A percentile compares a stretch with the other conserved stretches of the same genome.
phyloP scores from a whole-genome alignment of 495 filamentous ascomycete species.

The Staphylotrichum longicolle region DNA sequence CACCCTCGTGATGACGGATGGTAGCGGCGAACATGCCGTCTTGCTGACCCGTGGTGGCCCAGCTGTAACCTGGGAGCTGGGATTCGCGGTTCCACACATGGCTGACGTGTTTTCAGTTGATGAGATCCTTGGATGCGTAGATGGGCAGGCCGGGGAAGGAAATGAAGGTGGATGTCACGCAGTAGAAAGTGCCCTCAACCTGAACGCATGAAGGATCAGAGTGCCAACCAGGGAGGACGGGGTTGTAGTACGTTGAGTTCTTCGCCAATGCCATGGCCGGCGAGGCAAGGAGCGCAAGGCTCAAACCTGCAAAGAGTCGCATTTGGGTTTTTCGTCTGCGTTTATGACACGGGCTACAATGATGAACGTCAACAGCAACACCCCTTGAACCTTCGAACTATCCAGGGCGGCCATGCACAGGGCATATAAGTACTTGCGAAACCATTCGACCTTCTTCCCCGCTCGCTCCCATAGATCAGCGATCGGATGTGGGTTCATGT shows the following conservation, averaged over 20 bases:
- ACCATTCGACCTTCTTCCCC: no score
- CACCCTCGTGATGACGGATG: slow-evolving; percentile 34
- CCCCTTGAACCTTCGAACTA: no score
- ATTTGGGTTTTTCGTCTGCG: not conserved
- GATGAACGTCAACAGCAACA: no score
- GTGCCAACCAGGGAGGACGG: slow-evolving; percentile 38
- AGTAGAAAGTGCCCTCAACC: slow-evolving; percentile 37
- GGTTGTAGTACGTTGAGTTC: slow-evolving; percentile 36
- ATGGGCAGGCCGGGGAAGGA: slow-evolving; percentile 39
- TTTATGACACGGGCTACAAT: no score
- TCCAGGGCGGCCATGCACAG: no score
- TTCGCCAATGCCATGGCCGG: not conserved
- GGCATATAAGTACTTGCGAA: no score
- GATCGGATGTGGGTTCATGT: no score
- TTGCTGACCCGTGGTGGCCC: slow-evolving; percentile 26
- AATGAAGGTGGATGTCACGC: slow-evolving; percentile 39
- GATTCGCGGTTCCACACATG: slow-evolving; percentile 26
- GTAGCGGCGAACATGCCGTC: slow-evolving; percentile 39
- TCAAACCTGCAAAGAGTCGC: not conserved
- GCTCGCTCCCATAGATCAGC: no score
- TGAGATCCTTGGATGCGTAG: slow-evolving; percentile 36
- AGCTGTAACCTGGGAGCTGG: slow-evolving; percentile 26
- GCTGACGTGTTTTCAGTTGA: slow-evolving; percentile 37
- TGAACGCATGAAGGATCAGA: slow-evolving; percentile 36
- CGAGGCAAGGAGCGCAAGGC: not conserved